A percentile compares a stretch with the other conserved stretches of the same genome.
These are phyloP conservation scores for Sporobolus alterniflorus DNA, from an alignment of 202 grass and related monocot genomes.

Conservation along the genomic window DNA sequence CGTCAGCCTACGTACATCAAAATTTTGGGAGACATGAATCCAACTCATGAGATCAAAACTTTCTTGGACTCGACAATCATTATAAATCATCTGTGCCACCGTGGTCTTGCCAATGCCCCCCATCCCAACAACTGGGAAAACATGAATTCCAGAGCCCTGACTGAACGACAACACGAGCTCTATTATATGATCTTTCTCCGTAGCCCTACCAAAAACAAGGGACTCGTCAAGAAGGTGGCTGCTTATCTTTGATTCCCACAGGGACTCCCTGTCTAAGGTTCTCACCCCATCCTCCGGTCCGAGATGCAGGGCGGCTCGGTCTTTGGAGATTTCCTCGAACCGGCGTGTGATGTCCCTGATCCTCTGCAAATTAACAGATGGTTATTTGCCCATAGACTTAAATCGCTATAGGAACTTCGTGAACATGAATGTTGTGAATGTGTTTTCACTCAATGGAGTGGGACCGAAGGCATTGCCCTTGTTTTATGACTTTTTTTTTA, in stretches of 20 bases:
- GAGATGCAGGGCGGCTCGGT: slow-evolving; percentile 25
- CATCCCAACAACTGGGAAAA: slow-evolving; percentile 54
- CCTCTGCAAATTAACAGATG: background rate
- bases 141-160: background rate
- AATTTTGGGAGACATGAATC: slow-evolving; percentile 46
- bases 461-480: too few species aligned
- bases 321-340: slow-evolving; percentile 37
- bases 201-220: slow-evolving; percentile 29
- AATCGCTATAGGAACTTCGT: too few species aligned
- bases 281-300: slow-evolving; percentile 15
- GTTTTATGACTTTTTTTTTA: too few species aligned
- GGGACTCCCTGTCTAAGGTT: background rate
- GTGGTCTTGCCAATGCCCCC: slow-evolving; percentile 67
- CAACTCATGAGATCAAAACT: slow-evolving; percentile 36
- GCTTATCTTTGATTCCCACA: slow-evolving; percentile 1
- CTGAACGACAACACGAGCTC: background rate
- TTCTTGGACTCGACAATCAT: slow-evolving; percentile 14
- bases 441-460: too few species aligned
- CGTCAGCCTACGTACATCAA: slow-evolving; percentile 34
- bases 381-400: background rate
- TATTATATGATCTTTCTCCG: slow-evolving; percentile 23
- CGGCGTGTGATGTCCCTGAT: slow-evolving; percentile 21
- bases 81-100: slow-evolving; percentile 48
- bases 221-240: slow-evolving; percentile 40
- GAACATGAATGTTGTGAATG: too few species aligned